Evolutionary conservation across 345 rosid species (phyloP).

Genomic region (Gossypium australe): DNA sequence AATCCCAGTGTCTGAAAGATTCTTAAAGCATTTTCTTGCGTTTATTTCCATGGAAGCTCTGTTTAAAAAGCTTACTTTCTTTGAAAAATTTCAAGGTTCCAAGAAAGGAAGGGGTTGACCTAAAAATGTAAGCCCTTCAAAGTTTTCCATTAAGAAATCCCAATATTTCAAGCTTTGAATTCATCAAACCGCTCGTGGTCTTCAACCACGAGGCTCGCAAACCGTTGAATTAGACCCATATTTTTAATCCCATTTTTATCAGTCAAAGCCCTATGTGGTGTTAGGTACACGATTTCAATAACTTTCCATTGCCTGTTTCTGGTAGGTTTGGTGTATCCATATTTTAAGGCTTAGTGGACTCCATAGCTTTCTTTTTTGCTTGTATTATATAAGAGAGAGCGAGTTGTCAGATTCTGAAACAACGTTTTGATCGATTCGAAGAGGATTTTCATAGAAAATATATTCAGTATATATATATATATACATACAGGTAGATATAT

Average conservation of each 20-base stretch:
- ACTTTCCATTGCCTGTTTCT: not conserved
- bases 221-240: constrained; percentile 11
- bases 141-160: not conserved
- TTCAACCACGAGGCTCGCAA: not conserved
- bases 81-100: not conserved
- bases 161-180: constrained; percentile 12
- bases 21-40: not conserved
- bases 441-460: not conserved
- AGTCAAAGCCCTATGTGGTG: not conserved
- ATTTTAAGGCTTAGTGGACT: constrained; percentile 1
- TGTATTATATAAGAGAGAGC: not conserved
- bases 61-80: not conserved
- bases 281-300: not conserved
- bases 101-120: not conserved
- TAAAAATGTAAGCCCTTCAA: not conserved
- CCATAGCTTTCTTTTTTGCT: not conserved
- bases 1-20: not conserved
- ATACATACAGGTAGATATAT: not conserved
- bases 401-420: not conserved
- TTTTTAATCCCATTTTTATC: not conserved
- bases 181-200: not conserved
- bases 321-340: not conserved
- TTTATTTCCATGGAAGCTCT: not conserved
- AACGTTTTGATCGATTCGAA: not conserved
- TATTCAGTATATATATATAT: not conserved